phyloP scores from a whole-genome alignment of 176 grass and related monocot genomes.

The Carex littledalei region DNA sequence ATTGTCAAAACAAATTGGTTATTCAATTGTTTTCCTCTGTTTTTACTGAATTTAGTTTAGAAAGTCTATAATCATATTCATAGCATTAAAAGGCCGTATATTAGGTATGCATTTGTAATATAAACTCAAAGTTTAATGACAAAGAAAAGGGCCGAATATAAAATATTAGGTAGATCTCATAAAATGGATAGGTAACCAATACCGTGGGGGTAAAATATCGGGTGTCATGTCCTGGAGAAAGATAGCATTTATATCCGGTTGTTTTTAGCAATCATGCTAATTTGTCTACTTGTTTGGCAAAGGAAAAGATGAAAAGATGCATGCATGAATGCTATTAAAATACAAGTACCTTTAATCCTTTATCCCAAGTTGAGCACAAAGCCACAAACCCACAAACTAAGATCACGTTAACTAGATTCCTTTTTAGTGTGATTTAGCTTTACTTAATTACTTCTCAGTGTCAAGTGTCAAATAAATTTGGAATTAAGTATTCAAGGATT shows the following conservation, averaged over 20 bases:
- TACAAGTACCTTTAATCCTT: background rate
- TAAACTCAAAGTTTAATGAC: no score
- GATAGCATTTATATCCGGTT: background rate
- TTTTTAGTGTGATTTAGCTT: background rate
- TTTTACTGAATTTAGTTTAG: no score
- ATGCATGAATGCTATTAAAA: background rate
- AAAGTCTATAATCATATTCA: no score
- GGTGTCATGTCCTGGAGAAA: background rate
- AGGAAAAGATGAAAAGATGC: background rate
- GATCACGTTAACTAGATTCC: background rate
- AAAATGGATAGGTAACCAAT: no score
- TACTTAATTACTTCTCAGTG: background rate
- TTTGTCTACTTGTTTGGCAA: background rate
- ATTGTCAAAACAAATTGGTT: background rate
- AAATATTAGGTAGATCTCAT: no score
- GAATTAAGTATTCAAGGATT: no score
- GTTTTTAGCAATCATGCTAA: background rate
- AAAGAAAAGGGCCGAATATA: no score
- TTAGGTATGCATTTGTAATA: no score
- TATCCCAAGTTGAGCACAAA: background rate
- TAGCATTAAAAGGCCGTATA: no score
- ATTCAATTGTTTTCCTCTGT: no score
- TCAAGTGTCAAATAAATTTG: background rate
- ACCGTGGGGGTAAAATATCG: no score
- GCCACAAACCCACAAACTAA: background rate